Base-by-base conservation (phyloP, 805 yeast species). In the Saccharomycopsis lassenensis region DNA sequence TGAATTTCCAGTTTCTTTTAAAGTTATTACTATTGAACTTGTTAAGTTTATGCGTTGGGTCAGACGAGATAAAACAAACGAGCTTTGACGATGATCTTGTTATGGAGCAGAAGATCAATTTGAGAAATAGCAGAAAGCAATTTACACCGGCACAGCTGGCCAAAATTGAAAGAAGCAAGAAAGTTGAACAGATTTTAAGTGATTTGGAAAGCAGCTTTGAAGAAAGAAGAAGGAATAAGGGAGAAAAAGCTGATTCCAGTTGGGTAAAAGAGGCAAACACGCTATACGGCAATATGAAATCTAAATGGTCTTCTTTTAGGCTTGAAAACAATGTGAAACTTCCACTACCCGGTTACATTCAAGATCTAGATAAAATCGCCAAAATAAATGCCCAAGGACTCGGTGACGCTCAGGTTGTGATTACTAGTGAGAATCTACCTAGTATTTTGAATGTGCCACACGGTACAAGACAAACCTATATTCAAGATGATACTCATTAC, bases 261-360 rank as follows among this genome's bases (percentile, higher is more conserved):
- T 14, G 20, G 12, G 19, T 23, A 17, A 29, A 30, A 8, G 23
- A 14, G 18, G 15, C 24, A n/a, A 17, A 8, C 17, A 28, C 17
- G 14, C 24, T 25, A 5, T 37, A 33, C 14, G 15, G 15, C 7
- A 10, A 3, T 12, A 15, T 37, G 10, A 27, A 33, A n/a, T 21
- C 12, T n/a, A 37, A 22, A 19, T 37, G 41, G 41, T 33, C 36
- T 8, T 24, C 18, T 8, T 37, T n/a, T 18, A 28, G 17, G 24
- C 14, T 14, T 18, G 24, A 26, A 16, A 36, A 21, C 7, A 31
- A 17, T 15, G 21, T 14, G 19, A 29, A 27, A 7, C 7, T 33
- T 12, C 25, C 37, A 12, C 15, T 37, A 20, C 41, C 41, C 6
- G 17, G 29, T 8, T 37, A 37, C 20, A 10, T 37, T 6, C 27